These are phyloP conservation scores for Sporothrix variecibatus DNA, from an alignment of 2,329 filamentous ascomycete genomes.

Conservation along the genomic window DNA sequence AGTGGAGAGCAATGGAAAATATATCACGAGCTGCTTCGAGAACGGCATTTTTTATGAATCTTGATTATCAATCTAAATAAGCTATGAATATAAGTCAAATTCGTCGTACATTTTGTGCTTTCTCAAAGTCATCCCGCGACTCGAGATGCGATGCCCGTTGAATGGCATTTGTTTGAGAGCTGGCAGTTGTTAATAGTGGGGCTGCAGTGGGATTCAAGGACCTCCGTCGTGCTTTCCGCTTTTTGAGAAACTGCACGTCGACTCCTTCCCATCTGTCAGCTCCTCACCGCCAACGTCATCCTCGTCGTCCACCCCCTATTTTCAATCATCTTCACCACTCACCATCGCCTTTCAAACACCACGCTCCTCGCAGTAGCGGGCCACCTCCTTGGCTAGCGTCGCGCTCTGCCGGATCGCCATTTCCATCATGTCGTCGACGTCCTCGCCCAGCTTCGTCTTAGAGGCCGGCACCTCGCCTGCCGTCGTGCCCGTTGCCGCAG, in stretches of 20 bases:
- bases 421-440: constrained; percentile 66
- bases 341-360: constrained; percentile 39
- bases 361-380: constrained; percentile 70
- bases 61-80: neutral
- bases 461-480: neutral
- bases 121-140: neutral
- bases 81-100: neutral
- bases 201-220: neutral
- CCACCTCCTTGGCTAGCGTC: constrained; percentile 71
- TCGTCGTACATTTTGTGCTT: neutral
- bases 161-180: neutral
- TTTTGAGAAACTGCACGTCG: neutral
- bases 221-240: constrained; percentile 7
- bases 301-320: neutral
- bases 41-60: neutral
- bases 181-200: constrained; percentile 19
- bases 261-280: constrained; percentile 1
- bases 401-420: constrained; percentile 63
- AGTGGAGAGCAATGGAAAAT: neutral
- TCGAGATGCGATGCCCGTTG: constrained; percentile 12
- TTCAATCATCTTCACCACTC: neutral
- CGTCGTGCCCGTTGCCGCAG: constrained; percentile 43
- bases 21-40: neutral
- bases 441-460: constrained; percentile 44
- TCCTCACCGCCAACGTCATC: neutral